These are phyloP conservation scores for Aspergillus sp. DNA, from an alignment of 2,329 filamentous ascomycete genomes.

Conservation along the genomic window DNA sequence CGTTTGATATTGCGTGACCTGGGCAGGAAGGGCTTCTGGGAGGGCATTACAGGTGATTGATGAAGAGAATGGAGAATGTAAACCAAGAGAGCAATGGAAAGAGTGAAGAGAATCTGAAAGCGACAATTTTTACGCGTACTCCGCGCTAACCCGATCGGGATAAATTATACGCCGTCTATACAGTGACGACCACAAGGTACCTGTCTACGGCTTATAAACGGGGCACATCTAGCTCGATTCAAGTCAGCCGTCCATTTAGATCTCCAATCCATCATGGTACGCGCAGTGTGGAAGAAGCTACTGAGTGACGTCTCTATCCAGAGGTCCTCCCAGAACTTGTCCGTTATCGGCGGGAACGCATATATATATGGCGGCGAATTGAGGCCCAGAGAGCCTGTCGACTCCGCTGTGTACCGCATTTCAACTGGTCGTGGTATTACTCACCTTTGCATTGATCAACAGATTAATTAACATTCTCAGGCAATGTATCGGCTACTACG, in stretches of 20 bases:
- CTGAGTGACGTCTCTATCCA: conserved; percentile 22
- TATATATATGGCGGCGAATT: conserved; percentile 79
- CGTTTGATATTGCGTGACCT: not conserved
- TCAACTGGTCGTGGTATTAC: conserved; percentile 42
- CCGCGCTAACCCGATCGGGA: not conserved
- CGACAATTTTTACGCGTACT: not conserved
- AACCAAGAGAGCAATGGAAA: not conserved
- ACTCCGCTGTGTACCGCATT: conserved; percentile 70
- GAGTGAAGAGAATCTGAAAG: not conserved
- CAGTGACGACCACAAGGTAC: not conserved
- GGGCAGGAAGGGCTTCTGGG: not conserved
- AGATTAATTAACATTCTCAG: not conserved
- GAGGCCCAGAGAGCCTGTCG: conserved; percentile 63
- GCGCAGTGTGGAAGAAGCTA: conserved; percentile 24
- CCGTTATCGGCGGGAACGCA: conserved; percentile 58
- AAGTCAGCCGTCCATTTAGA: too few relatives aligned
- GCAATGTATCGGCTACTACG: not conserved
- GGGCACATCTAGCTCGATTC: not conserved
- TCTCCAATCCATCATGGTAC: conserved; percentile 1
- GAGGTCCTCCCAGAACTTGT: conserved; percentile 72
- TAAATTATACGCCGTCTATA: not conserved
- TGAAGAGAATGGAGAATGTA: too few relatives aligned
- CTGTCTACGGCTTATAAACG: not conserved
- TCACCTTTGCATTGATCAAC: not conserved
- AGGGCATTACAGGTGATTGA: not conserved